Evolutionary conservation across 2,329 filamentous ascomycete genomes (phyloP).

Genomic region (Diaporthe humulicola): DNA sequence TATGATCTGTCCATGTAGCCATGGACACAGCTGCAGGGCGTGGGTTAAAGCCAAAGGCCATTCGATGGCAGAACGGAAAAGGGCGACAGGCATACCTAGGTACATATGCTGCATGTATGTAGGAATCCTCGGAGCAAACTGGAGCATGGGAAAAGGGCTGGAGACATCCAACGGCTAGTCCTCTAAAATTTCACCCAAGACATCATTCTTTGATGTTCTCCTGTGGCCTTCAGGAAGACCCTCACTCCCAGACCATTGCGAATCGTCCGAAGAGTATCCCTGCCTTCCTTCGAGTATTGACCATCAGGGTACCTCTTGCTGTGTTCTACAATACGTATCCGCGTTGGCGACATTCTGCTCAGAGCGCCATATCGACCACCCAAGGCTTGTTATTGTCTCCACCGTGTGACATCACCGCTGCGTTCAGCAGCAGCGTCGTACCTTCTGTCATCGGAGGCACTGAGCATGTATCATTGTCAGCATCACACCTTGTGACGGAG

Average conservation of each 20-base stretch:
- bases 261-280: too few species aligned
- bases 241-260: too few species aligned
- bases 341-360: neutral
- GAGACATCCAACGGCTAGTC: neutral
- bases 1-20: neutral
- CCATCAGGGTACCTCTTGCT: too few species aligned
- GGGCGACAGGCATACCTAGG: neutral
- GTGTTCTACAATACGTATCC: too few species aligned
- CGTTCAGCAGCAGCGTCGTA: slow-evolving; percentile 4
- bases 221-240: too few species aligned
- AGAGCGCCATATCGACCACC: neutral
- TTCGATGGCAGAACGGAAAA: neutral
- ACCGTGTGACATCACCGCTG: neutral
- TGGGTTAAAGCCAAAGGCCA: too few species aligned
- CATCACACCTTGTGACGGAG: neutral
- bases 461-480: neutral
- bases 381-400: slow-evolving; percentile 1
- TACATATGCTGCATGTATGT: neutral
- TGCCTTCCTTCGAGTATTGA: too few species aligned
- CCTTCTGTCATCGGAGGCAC: neutral
- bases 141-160: neutral
- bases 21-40: neutral
- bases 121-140: neutral
- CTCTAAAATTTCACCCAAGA: neutral
- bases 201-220: too few species aligned